phyloP scores from a whole-genome alignment of 139 green algal species.

The Parachlorella kessleri region DNA sequence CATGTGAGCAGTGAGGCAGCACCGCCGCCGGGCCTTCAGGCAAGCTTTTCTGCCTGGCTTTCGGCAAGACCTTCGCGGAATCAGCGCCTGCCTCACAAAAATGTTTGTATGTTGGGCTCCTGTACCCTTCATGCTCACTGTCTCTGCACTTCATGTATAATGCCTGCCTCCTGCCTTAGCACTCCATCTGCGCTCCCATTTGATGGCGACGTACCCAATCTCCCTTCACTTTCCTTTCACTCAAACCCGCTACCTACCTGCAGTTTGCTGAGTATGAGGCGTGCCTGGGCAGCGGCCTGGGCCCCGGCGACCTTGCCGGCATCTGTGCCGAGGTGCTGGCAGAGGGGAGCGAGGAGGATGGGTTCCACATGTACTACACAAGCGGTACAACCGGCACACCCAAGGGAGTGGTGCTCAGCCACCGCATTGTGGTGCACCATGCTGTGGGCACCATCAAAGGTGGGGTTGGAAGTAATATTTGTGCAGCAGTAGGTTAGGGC shows the following conservation, averaged over 20 bases:
- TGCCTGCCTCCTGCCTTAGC: too few relatives aligned
- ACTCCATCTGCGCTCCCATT: too few relatives aligned
- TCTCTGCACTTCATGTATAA: too few relatives aligned
- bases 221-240: not conserved
- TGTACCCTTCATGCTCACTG: too few relatives aligned
- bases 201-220: too few relatives aligned
- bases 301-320: not conserved
- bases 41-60: too few relatives aligned
- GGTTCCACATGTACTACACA: slow-evolving; percentile 90
- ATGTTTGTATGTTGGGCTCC: too few relatives aligned
- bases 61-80: too few relatives aligned
- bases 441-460: slow-evolving; percentile 74
- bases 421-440: slow-evolving; percentile 71
- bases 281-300: not conserved
- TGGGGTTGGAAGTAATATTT: too few relatives aligned
- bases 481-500: not conserved
- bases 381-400: slow-evolving; percentile 60
- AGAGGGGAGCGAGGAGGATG: slow-evolving; percentile 36
- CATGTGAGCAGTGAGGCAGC: too few relatives aligned
- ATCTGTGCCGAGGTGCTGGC: slow-evolving; percentile 13
- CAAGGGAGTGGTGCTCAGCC: slow-evolving; percentile 68
- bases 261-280: slow-evolving; percentile 12
- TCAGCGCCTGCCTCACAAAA: too few relatives aligned
- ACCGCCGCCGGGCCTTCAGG: too few relatives aligned
- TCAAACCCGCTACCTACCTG: not conserved